phyloP scores from a whole-genome alignment of 2,329 filamentous ascomycete genomes.

The Spiromastix sp. region DNA sequence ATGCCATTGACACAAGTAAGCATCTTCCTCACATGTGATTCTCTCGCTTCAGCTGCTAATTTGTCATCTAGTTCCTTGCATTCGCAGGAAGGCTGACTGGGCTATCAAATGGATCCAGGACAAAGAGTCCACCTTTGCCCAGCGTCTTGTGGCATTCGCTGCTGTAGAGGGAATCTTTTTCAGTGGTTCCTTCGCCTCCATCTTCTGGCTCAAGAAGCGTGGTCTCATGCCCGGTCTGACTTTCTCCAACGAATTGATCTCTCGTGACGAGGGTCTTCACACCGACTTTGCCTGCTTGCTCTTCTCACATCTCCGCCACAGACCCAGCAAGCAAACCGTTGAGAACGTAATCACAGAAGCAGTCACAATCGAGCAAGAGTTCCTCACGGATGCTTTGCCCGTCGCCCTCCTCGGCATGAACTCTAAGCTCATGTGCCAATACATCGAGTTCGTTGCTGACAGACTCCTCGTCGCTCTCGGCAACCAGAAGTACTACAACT shows the following conservation, averaged over 20 bases:
- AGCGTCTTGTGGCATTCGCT: slow-evolving; percentile 91
- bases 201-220: slow-evolving; percentile 99
- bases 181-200: slow-evolving; percentile 94
- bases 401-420: slow-evolving; percentile 96
- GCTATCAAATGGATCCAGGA: slow-evolving; percentile 91
- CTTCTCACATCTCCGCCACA: slow-evolving; percentile 93
- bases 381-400: slow-evolving; percentile 89
- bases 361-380: slow-evolving; percentile 92
- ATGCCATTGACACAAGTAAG: slow-evolving; percentile 94
- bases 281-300: slow-evolving; percentile 97
- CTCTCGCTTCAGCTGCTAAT: slow-evolving; percentile 16
- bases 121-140: slow-evolving; percentile 85
- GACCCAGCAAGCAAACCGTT: slow-evolving; percentile 71
- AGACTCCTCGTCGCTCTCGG: slow-evolving; percentile 86
- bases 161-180: slow-evolving; percentile 99
- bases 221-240: slow-evolving; percentile 97
- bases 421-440: slow-evolving; percentile 93
- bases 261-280: slow-evolving; percentile 97
- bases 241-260: slow-evolving; percentile 99
- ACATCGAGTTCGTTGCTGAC: slow-evolving; percentile 99
- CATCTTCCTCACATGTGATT: slow-evolving; percentile 11
- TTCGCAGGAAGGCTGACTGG: slow-evolving; percentile 98
- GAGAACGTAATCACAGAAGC: slow-evolving; percentile 88
- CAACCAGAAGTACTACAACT: slow-evolving; percentile 87
- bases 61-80: slow-evolving; percentile 63